Evolutionary conservation across 805 yeast genomes (phyloP).

Genomic region (Candida bentonensis): DNA sequence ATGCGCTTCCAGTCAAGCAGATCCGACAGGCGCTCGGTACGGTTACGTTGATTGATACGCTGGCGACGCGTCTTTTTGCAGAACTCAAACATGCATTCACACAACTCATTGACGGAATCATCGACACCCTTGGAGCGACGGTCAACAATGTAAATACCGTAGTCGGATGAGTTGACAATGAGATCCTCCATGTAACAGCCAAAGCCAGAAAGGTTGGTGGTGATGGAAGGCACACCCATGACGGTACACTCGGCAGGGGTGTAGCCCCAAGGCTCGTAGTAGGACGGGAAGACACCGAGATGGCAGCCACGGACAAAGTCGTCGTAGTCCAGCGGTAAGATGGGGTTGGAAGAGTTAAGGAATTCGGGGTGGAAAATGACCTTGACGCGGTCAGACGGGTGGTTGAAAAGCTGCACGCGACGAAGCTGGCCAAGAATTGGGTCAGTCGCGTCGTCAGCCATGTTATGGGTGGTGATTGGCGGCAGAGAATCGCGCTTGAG

Average conservation of each 20-base stretch:
- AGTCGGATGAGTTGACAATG: conserved; percentile 85
- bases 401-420: conserved; percentile 80
- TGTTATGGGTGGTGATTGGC: conserved; percentile 93
- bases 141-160: conserved; percentile 94
- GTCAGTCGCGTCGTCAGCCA: conserved; percentile 83
- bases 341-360: conserved; percentile 86
- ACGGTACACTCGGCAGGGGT: conserved; percentile 99
- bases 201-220: conserved; percentile 90
- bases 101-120: conserved; percentile 81
- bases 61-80: conserved; percentile 85
- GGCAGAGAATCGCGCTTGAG: conserved; percentile 81
- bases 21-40: conserved; percentile 90
- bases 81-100: conserved; percentile 82
- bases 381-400: conserved; percentile 81
- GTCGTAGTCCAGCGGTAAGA: conserved; percentile 84
- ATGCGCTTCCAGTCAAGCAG: conserved; percentile 93
- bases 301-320: conserved; percentile 98
- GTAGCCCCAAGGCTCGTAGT: conserved; percentile 99
- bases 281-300: conserved; percentile 95
- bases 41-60: conserved; percentile 92
- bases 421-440: conserved; percentile 87
- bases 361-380: conserved; percentile 97
- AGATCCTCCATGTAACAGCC: conserved; percentile 98
- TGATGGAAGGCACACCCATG: conserved; percentile 97
- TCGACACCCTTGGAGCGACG: conserved; percentile 85